Conservation (phyloP, 345 rosid species). For the Hevea brasiliensis region DNA sequence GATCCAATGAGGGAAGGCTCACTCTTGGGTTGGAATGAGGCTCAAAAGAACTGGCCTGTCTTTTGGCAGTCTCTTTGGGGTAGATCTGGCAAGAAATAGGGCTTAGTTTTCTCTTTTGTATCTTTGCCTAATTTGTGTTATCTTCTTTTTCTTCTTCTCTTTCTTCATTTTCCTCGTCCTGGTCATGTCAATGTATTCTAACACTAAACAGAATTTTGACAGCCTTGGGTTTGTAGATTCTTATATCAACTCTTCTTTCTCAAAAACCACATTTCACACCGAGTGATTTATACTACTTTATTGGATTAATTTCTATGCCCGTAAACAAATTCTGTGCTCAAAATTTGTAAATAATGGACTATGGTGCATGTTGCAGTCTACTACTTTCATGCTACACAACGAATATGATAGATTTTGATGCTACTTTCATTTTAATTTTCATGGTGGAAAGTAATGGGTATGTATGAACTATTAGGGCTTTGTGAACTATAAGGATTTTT, state of each 20-base stretch:
- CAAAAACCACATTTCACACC: background rate
- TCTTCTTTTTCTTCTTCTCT: too few relatives aligned
- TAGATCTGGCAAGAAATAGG: slow-evolving; percentile 51
- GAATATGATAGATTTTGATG: too few relatives aligned
- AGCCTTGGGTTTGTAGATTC: background rate
- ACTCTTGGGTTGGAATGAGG: slow-evolving; percentile 88
- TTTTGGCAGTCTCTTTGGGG: slow-evolving; percentile 93
- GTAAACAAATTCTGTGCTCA: background rate
- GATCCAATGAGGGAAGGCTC: slow-evolving; percentile 95
- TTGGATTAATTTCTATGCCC: background rate
- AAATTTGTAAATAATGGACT: too few relatives aligned
- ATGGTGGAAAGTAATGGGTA: too few relatives aligned
- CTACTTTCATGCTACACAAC: background rate
- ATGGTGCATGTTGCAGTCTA: background rate
- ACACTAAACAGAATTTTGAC: background rate
- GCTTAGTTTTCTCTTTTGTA: background rate
- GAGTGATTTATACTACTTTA: background rate
- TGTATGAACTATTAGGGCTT: too few relatives aligned
- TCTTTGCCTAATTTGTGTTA: background rate
- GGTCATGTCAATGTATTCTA: background rate
- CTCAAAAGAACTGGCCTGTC: slow-evolving; percentile 91
- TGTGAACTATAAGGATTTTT: too few relatives aligned
- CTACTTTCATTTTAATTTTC: too few relatives aligned
- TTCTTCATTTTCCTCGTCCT: background rate
- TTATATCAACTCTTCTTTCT: background rate